Evolutionary conservation across 257 asterid genomes (phyloP), one percentile per base, ranked within the genome.

Genomic region (Paraleonurus japonicus): DNA sequence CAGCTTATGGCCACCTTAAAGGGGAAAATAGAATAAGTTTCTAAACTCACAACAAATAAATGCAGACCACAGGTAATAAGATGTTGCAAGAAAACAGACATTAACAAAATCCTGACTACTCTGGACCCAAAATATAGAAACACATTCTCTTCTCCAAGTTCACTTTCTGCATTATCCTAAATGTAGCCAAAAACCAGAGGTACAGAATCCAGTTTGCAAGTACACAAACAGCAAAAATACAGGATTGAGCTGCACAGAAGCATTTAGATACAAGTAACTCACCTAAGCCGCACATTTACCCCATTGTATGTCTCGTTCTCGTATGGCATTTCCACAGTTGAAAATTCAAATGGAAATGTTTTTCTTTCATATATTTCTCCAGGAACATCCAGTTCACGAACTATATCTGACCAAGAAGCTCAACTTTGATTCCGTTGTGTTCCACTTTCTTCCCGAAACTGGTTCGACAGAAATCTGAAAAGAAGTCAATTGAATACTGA

Each of bases 401-500:
- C 96, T 90, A 73, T 69, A 94, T 94, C 92, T 94, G 99, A 64
- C 99, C 99, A 84, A 94, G 99, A 77, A 94, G 97, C 87, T 94
- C 99, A 81, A 94, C 96, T 80, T 94, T 94, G 80, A 94, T 89
- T 71, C 99, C 99, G 69, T 89, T 91, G 85, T 94, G 99, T 63
- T 94, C 98, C 69, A 91, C 99, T 89, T 94, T 94, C 88, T 94
- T 94, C 75, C 99, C 8, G 92, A 79, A 65, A 94, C 79, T 58
- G 99, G 99, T 79, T 94, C 99, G 1, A 94, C 59, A 27, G 90
- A 85, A 61, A 94, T 88, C 99, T 94, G 90, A 79, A 80, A 70
- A 65, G 26, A 65, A 74, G 24, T 61, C 10, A 26, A 20, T 37
- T 65, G 50, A 50, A 57, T 23, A 24, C 48, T 23, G 73, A 75